Conservation (phyloP, 169 alveolate genomes). For the Plasmodium gonderi region DNA sequence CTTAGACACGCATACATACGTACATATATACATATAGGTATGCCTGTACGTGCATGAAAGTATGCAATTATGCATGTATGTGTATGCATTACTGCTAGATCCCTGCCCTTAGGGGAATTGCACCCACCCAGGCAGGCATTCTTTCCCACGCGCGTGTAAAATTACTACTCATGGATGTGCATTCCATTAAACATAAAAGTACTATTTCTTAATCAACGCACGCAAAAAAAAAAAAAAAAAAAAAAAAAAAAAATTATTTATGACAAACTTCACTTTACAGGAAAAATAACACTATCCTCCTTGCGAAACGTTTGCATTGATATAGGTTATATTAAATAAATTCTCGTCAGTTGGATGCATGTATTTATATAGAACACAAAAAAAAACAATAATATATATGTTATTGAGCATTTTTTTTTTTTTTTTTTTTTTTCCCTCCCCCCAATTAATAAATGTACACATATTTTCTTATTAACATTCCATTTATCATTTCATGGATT, state of each 20-base stretch:
- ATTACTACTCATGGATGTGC: too few species aligned
- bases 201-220: too few species aligned
- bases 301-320: constrained; percentile 40
- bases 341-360: neutral
- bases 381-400: neutral
- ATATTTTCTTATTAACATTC: too few species aligned
- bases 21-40: neutral
- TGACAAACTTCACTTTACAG: constrained; percentile 7
- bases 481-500: too few species aligned
- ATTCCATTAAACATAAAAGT: too few species aligned
- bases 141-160: too few species aligned
- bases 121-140: too few species aligned
- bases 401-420: neutral
- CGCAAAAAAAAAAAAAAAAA: too few species aligned
- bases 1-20: neutral
- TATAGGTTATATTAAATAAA: too few species aligned
- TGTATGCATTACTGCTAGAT: too few species aligned
- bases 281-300: constrained; percentile 31
- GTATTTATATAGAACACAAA: neutral
- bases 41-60: too few species aligned
- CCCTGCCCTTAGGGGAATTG: too few species aligned
- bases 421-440: neutral
- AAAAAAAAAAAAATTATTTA: neutral
- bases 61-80: neutral
- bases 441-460: neutral